These are phyloP conservation scores for Erythrobasidium yunnanense DNA, from an alignment of 768 basidiomycete genomes.

Conservation along the genomic window DNA sequence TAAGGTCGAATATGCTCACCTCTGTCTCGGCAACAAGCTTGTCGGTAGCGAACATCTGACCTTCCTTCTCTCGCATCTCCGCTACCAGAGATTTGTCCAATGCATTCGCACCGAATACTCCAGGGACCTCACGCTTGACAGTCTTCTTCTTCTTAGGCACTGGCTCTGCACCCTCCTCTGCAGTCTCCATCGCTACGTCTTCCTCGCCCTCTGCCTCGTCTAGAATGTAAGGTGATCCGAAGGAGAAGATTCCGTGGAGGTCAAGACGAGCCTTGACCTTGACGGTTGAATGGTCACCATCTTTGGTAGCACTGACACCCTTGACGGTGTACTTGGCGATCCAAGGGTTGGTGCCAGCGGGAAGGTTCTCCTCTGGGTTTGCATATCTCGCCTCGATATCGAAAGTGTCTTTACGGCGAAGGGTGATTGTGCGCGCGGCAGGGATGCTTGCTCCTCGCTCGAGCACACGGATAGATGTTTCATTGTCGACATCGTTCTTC, in stretches of 20 bases:
- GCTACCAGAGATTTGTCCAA: slow-evolving; percentile 60
- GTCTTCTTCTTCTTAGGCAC: slow-evolving; percentile 68
- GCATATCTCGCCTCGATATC: slow-evolving; percentile 77
- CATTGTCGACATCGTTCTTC: slow-evolving; percentile 65
- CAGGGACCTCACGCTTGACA: slow-evolving; percentile 70
- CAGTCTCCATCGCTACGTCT: slow-evolving; percentile 27
- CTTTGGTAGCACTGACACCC: slow-evolving; percentile 54
- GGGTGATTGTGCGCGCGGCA: slow-evolving; percentile 88
- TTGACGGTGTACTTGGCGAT: slow-evolving; percentile 71
- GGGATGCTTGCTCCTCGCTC: slow-evolving; percentile 72
- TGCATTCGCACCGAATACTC: slow-evolving; percentile 55
- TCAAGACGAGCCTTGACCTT: slow-evolving; percentile 86
- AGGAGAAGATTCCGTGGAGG: slow-evolving; percentile 71
- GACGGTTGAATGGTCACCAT: slow-evolving; percentile 65
- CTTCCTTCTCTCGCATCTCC: slow-evolving; percentile 64
- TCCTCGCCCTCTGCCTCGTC: slow-evolving; percentile 60
- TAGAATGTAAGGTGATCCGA: slow-evolving; percentile 65
- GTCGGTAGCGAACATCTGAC: slow-evolving; percentile 76
- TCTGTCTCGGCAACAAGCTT: slow-evolving; percentile 97
- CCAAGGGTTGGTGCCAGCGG: slow-evolving; percentile 74
- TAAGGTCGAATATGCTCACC: slow-evolving; percentile 52
- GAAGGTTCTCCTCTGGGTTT: slow-evolving; percentile 57
- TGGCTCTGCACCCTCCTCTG: slow-evolving; percentile 37
- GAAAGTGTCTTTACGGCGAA: slow-evolving; percentile 80
- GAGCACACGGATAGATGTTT: slow-evolving; percentile 80